Conservation (phyloP, 2,329 filamentous ascomycete genomes). For the Penicillium sp. region DNA sequence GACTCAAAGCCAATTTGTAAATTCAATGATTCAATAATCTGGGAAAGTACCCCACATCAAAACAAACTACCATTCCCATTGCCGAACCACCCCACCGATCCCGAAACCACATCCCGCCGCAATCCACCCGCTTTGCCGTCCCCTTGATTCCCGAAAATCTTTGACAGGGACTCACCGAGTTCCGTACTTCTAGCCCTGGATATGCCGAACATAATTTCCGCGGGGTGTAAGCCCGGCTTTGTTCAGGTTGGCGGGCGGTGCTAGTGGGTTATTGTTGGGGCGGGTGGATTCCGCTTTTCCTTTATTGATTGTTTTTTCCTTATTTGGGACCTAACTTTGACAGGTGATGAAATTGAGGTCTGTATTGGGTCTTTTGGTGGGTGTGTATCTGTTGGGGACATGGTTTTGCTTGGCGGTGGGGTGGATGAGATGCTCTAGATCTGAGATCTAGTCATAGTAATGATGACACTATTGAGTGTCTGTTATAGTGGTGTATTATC, state of each 20-base stretch:
- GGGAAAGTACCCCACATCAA: not conserved
- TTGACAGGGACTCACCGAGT: slow-evolving; percentile 8
- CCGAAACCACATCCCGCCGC: slow-evolving; percentile 2
- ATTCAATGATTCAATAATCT: no score
- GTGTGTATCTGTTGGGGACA: not conserved
- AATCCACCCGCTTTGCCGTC: slow-evolving; percentile 7
- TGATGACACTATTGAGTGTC: not conserved
- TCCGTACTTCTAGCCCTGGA: not conserved
- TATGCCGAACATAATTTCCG: slow-evolving; percentile 16
- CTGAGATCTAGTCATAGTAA: not conserved
- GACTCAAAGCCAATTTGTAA: no score
- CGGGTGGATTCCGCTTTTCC: not conserved
- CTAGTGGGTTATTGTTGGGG: not conserved
- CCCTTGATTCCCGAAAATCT: slow-evolving; percentile 10
- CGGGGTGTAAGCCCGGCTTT: not conserved
- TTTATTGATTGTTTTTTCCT: not conserved
- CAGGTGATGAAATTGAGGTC: not conserved
- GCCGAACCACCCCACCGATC: slow-evolving; percentile 13
- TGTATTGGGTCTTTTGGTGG: not conserved
- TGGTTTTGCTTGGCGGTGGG: not conserved
- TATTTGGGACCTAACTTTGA: not conserved
- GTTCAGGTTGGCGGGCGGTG: not conserved
- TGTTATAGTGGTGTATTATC: no score
- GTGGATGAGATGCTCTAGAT: not conserved
- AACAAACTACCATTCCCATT: not conserved